These are phyloP conservation scores for Trichoderma parareesei DNA, from an alignment of 495 filamentous ascomycete genomes.

Conservation along the genomic window DNA sequence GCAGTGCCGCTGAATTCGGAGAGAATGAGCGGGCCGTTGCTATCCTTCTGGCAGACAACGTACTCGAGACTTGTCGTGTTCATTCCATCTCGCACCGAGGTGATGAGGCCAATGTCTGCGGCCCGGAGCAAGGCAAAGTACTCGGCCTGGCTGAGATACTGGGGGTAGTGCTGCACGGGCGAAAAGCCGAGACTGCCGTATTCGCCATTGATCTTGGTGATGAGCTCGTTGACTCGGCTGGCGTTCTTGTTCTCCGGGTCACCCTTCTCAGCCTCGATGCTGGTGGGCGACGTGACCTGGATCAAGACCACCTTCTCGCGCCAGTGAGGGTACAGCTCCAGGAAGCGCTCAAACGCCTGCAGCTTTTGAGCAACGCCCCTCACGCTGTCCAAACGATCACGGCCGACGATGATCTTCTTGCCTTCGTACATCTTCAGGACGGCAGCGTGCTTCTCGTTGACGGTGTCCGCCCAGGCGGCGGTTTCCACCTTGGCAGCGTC, in stretches of 20 bases:
- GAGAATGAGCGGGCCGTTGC: slow-evolving; percentile 77
- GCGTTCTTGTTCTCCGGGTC: slow-evolving; percentile 64
- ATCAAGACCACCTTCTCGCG: slow-evolving; percentile 86
- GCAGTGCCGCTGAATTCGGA: slow-evolving; percentile 95
- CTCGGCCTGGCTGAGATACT: slow-evolving; percentile 77
- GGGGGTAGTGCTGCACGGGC: slow-evolving; percentile 86
- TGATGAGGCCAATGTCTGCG: slow-evolving; percentile 84
- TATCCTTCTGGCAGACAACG: slow-evolving; percentile 79
- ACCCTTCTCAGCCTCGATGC: slow-evolving; percentile 64
- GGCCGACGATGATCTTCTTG: slow-evolving; percentile 89
- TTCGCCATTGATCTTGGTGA: slow-evolving; percentile 80
- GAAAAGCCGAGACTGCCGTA: slow-evolving; percentile 80
- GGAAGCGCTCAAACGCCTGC: slow-evolving; percentile 83
- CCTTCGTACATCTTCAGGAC: slow-evolving; percentile 67
- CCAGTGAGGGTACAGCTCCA: slow-evolving; percentile 83
- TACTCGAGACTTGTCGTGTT: slow-evolving; percentile 94
- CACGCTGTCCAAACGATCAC: slow-evolving; percentile 83
- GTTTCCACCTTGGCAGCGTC: slow-evolving; percentile 64
- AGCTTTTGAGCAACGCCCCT: slow-evolving; percentile 88
- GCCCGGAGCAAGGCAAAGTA: slow-evolving; percentile 85
- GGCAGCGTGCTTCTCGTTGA: slow-evolving; percentile 57
- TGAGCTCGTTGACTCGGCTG: slow-evolving; percentile 76
- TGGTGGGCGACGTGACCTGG: slow-evolving; percentile 85
- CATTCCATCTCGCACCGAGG: slow-evolving; percentile 90
- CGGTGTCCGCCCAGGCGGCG: slow-evolving; percentile 57